Base-by-base conservation (phyloP, 305 asterid genomes). In the Solanum hybrid region DNA sequence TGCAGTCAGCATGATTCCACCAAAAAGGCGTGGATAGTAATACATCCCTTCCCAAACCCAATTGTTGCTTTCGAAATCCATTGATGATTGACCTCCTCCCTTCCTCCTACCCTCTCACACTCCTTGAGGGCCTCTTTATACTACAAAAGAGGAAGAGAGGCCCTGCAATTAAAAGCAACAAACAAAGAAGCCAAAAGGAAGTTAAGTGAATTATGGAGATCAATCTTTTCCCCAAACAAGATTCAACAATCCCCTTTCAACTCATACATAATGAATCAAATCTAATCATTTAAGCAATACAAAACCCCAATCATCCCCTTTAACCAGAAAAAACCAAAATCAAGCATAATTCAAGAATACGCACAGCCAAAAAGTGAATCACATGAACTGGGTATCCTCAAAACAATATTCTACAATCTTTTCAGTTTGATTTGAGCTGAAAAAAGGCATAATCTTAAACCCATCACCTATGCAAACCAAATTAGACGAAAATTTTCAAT, bases 1-100 rank as follows among this genome's bases (percentile, higher is more conserved):
- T 90, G 98, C 96, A 83, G 98, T 97, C 79, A 97, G 92, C 99
- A 97, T 97, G 89, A 97, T 96, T 88, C 99, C 97, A 92, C 99
- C 98, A 92, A 96, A 94, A 89, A 96, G 92, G 78, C 94, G 98
- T 7, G 99, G 97, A 90, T 94, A 93, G 93, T 93, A 95, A 92
- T 93, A 93, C 89, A 94, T 94, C 92, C 99, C 98, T 84, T 97
- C 98, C 94, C 92, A 96, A 70, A 95, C 92, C 98, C 98, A 95
- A 90, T 91, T 93, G 91, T 93, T 93, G 94, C 94, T 95, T 91
- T 95, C 98, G 27, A 93, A 92, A 10, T 97, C 99, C 99, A 97
- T 97, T 61, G 73, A 61, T 61, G 27, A 22, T 61, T 79, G 92
- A 76, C 89, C 68, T 86, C 90, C 89, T 87, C 89, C 45, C 88